Evolutionary conservation across 768 basidiomycete species (phyloP).

Genomic region (Tricholomella constricta): DNA sequence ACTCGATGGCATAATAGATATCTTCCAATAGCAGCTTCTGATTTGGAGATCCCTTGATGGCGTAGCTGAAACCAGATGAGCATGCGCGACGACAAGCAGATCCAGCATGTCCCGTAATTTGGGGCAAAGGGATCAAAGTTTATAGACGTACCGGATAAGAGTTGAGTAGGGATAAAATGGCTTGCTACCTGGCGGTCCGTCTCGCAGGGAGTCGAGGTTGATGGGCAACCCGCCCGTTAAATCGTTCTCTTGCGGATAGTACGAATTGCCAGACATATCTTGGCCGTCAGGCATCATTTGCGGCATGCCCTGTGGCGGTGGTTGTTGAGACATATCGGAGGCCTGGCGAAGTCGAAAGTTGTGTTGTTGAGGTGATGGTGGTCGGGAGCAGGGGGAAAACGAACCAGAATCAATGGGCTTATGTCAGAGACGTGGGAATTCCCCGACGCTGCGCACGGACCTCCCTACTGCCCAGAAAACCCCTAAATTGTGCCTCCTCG

Average conservation of each 20-base stretch:
- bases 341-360: conserved; percentile 27
- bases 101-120: conserved; percentile 15
- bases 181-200: conserved; percentile 87
- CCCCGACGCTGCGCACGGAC: conserved; percentile 58
- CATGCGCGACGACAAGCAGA: conserved; percentile 7
- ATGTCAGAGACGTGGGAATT: conserved; percentile 64
- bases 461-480: conserved; percentile 28
- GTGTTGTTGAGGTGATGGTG: conserved; percentile 46
- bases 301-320: conserved; percentile 58
- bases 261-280: conserved; percentile 61
- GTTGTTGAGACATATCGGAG: conserved; percentile 51
- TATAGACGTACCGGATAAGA: conserved; percentile 71
- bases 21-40: conserved; percentile 85
- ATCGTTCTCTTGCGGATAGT: conserved; percentile 77
- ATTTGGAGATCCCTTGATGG: conserved; percentile 89
- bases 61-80: conserved; percentile 56
- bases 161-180: conserved; percentile 92
- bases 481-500: conserved; percentile 17
- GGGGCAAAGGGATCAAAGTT: conserved; percentile 1
- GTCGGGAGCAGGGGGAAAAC: conserved; percentile 45
- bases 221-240: conserved; percentile 83
- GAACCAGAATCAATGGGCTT: conserved; percentile 47
- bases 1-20: conserved; percentile 91
- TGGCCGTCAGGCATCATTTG: conserved; percentile 64
- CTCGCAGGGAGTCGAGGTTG: conserved; percentile 83